A percentile compares a stretch with the other conserved stretches of the same genome.
These are phyloP conservation scores for Beauveria brongniartii DNA, from an alignment of 2,329 filamentous ascomycete genomes.

Conservation along the genomic window DNA sequence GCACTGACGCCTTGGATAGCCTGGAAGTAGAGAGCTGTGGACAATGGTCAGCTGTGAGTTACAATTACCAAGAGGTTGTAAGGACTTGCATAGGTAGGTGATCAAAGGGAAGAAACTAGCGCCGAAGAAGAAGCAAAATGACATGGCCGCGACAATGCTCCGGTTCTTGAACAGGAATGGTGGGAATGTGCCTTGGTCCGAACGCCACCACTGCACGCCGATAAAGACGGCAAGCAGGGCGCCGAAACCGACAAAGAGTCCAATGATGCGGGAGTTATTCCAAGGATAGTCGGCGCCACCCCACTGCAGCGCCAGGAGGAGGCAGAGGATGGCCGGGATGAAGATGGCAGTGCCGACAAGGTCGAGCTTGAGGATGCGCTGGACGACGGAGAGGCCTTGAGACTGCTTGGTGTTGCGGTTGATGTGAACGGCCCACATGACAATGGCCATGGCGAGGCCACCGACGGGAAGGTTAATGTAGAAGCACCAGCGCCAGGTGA, in stretches of 20 bases:
- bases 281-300: constrained; percentile 45
- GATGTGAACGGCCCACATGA: constrained; percentile 38
- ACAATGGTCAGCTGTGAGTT: constrained; percentile 35
- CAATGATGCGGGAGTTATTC: constrained; percentile 40
- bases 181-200: constrained; percentile 37
- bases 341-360: constrained; percentile 40
- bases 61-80: constrained; percentile 37
- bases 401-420: constrained; percentile 27
- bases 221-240: constrained; percentile 39
- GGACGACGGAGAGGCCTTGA: constrained; percentile 23
- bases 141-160: constrained; percentile 30
- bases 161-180: constrained; percentile 37
- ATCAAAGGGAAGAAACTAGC: constrained; percentile 45
- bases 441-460: constrained; percentile 37
- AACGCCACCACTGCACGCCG: constrained; percentile 34
- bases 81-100: constrained; percentile 31
- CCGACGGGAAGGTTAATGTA: constrained; percentile 39
- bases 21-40: constrained; percentile 36
- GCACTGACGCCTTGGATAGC: constrained; percentile 29
- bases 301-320: constrained; percentile 50
- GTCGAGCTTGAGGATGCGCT: constrained; percentile 39
- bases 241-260: constrained; percentile 41
- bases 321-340: constrained; percentile 42
- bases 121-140: constrained; percentile 42
- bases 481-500: constrained; percentile 47